Conservation (phyloP, 2,329 filamentous ascomycete species). For the Penicillium palitans region DNA sequence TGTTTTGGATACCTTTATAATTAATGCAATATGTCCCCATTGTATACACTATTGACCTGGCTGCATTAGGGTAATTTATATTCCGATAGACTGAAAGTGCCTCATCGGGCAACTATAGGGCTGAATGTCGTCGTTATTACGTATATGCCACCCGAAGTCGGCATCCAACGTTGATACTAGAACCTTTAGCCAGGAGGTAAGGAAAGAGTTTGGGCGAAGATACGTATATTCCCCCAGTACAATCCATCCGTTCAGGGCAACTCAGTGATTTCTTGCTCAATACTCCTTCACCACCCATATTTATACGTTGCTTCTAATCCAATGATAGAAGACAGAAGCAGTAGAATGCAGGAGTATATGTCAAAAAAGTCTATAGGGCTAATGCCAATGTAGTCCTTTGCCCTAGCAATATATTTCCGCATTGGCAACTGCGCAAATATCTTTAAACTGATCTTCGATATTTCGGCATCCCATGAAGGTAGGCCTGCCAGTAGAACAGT, state of each 20-base stretch:
- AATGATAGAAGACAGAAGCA: not conserved
- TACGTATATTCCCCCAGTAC: not conserved
- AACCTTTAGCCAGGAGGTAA: not conserved
- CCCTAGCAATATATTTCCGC: not conserved
- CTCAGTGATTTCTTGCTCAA: not conserved
- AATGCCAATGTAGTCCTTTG: not conserved
- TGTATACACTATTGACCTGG: not conserved
- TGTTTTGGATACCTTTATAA: conserved; percentile 4
- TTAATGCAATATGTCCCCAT: not conserved
- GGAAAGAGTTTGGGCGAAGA: not conserved
- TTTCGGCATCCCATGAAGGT: not conserved
- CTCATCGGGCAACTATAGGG: not conserved
- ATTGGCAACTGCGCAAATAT: not conserved
- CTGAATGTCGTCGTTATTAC: not conserved
- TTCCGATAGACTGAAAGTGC: not conserved
- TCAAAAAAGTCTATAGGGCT: not conserved
- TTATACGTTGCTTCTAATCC: not conserved
- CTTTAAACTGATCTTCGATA: not conserved
- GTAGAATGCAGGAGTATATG: not conserved
- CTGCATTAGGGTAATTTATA: not conserved
- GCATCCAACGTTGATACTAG: not conserved
- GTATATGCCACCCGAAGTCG: not conserved
- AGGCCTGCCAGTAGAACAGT: not conserved
- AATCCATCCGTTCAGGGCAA: not conserved
- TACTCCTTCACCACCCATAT: not conserved